Evolutionary conservation across 2,329 filamentous ascomycete genomes (phyloP).

Genomic region (Diplodia seriata): DNA sequence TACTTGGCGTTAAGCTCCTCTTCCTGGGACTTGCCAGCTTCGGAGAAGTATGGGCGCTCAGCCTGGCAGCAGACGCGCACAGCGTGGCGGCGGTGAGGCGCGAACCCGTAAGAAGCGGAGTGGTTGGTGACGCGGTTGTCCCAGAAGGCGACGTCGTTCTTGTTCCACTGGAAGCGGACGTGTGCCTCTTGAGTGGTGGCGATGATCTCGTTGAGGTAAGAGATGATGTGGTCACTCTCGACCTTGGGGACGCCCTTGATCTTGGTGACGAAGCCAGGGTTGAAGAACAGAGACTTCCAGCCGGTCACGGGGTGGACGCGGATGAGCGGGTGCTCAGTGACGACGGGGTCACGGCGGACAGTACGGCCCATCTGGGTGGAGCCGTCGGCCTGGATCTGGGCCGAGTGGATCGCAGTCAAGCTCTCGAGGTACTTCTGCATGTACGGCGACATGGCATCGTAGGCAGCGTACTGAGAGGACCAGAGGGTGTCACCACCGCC

Average conservation of each 20-base stretch:
- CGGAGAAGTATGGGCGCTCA: slow-evolving; percentile 55
- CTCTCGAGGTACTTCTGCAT: slow-evolving; percentile 66
- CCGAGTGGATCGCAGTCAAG: slow-evolving; percentile 63
- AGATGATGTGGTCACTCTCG: slow-evolving; percentile 61
- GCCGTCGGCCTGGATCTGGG: slow-evolving; percentile 61
- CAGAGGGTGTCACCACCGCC: slow-evolving; percentile 65
- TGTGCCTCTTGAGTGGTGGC: slow-evolving; percentile 71
- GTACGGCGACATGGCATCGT: slow-evolving; percentile 61
- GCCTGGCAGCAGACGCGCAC: slow-evolving; percentile 57
- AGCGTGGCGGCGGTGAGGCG: slow-evolving; percentile 63
- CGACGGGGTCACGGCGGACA: slow-evolving; percentile 60
- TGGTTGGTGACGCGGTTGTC: slow-evolving; percentile 68
- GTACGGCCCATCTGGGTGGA: slow-evolving; percentile 58
- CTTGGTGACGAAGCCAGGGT: slow-evolving; percentile 64
- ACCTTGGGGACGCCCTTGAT: slow-evolving; percentile 66
- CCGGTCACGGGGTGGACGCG: slow-evolving; percentile 67
- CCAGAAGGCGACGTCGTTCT: slow-evolving; percentile 72
- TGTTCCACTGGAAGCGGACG: slow-evolving; percentile 69
- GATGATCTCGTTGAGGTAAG: slow-evolving; percentile 62
- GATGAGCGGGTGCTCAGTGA: slow-evolving; percentile 63
- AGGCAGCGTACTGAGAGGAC: slow-evolving; percentile 65
- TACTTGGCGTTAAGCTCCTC: slow-evolving; percentile 58
- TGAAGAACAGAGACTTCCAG: slow-evolving; percentile 67
- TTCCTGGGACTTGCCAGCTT: slow-evolving; percentile 59
- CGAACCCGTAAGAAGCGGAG: slow-evolving; percentile 63